phyloP scores from a whole-genome alignment of 2,329 filamentous ascomycete genomes.

The Diaporthe longicolla region DNA sequence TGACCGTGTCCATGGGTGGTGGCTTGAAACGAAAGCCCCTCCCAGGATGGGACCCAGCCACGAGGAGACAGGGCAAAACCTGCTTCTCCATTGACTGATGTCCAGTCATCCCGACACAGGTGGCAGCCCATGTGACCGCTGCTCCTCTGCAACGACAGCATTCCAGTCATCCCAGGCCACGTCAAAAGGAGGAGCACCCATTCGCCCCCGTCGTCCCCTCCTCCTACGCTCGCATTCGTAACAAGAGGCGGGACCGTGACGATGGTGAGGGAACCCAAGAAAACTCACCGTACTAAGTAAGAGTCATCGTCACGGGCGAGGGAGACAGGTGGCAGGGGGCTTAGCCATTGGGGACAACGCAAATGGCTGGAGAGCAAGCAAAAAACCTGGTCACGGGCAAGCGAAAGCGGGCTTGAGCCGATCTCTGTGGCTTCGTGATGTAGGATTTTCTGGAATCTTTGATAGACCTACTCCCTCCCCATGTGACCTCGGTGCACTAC shows the following conservation, averaged over 20 bases:
- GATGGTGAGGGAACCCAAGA: not conserved
- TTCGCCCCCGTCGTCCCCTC: not conserved
- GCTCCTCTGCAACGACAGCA: constrained; percentile 15
- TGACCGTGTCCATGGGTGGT: constrained; percentile 20
- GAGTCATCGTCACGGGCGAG: constrained; percentile 37
- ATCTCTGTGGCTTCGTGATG: constrained; percentile 21
- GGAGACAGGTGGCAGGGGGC: constrained; percentile 3
- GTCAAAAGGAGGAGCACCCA: constrained; percentile 19
- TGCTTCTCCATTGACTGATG: constrained; percentile 34
- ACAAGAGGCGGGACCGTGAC: constrained; percentile 25
- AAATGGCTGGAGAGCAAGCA: not conserved
- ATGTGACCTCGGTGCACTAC: constrained; percentile 26
- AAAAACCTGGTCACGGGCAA: constrained; percentile 27
- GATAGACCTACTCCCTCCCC: constrained; percentile 36
- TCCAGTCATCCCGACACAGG: constrained; percentile 36
- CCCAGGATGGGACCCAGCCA: constrained; percentile 27
- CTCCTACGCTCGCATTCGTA: constrained; percentile 17
- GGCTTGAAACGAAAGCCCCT: constrained; percentile 36
- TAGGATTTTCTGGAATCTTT: not conserved
- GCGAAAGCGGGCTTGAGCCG: constrained; percentile 27
- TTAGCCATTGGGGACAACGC: not conserved
- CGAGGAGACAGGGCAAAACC: constrained; percentile 34
- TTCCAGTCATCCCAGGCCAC: constrained; percentile 31
- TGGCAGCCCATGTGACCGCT: constrained; percentile 36
- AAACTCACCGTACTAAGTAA: constrained; percentile 5